Conservation (phyloP, 2,329 filamentous ascomycete species). For the Aspergillus sp. region DNA sequence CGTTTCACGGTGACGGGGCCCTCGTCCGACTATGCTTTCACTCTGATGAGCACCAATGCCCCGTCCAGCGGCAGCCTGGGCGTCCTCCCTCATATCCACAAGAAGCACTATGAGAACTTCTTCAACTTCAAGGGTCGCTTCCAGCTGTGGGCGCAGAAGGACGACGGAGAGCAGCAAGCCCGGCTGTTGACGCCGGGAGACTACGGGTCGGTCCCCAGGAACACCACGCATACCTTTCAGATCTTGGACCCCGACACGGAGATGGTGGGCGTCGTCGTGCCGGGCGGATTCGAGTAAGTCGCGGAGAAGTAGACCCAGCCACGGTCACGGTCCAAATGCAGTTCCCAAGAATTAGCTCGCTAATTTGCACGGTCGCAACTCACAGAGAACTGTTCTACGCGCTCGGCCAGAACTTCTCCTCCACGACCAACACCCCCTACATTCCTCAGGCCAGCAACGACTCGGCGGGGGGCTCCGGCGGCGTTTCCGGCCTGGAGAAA, state of each 20-base stretch:
- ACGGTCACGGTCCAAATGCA: background rate
- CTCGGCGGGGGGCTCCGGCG: constrained; percentile 26
- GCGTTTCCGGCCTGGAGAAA: constrained; percentile 37
- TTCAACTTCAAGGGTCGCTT: constrained; percentile 47
- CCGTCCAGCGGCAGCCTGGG: constrained; percentile 38
- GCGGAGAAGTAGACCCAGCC: no score
- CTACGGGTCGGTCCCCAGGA: constrained; percentile 46
- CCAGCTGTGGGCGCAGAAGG: constrained; percentile 46
- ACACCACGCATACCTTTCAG: constrained; percentile 52
- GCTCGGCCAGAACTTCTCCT: constrained; percentile 38
- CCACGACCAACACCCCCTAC: constrained; percentile 38
- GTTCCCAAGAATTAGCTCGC: background rate
- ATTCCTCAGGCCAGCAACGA: constrained; percentile 31
- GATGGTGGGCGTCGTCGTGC: constrained; percentile 47
- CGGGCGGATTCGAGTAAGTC: constrained; percentile 50
- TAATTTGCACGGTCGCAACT: background rate
- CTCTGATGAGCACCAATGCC: constrained; percentile 46
- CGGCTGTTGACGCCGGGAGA: constrained; percentile 47
- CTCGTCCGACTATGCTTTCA: constrained; percentile 47
- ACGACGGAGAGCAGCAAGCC: constrained; percentile 32
- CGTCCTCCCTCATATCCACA: constrained; percentile 47
- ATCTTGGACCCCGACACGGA: constrained; percentile 50
- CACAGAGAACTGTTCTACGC: constrained; percentile 43
- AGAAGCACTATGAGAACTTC: constrained; percentile 49
- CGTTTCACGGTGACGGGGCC: constrained; percentile 47